phyloP scores from a whole-genome alignment of 2,329 filamentous ascomycete genomes.

The Fusarium armeniacum region DNA sequence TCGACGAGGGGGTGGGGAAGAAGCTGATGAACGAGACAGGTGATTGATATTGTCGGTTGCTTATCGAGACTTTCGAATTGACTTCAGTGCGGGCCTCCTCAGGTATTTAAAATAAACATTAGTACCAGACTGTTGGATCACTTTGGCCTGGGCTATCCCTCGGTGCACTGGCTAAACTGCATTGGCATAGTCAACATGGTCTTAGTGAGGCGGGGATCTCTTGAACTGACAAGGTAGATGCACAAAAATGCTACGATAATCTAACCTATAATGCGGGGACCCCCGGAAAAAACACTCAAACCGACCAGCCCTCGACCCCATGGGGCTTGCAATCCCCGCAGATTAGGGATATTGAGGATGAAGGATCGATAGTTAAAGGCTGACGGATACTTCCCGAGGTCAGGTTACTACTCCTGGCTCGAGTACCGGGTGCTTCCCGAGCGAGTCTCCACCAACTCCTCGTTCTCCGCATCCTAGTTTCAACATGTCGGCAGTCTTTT shows the following conservation, averaged over 20 bases:
- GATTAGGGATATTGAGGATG: rapidly evolving
- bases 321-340: slow-evolving; percentile 6
- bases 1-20: rapidly evolving
- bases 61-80: not conserved
- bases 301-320: not conserved
- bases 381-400: not conserved
- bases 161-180: not conserved
- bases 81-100: not conserved
- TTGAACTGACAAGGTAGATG: not conserved
- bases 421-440: not conserved
- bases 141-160: not conserved
- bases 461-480: too few species aligned
- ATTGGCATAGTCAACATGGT: not conserved
- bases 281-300: not conserved
- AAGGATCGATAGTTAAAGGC: not conserved
- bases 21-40: not conserved
- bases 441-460: not conserved
- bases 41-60: not conserved
- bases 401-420: not conserved
- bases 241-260: not conserved
- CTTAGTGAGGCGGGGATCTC: not conserved
- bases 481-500: not conserved
- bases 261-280: not conserved
- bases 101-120: not conserved
- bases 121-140: not conserved